Evolutionary conservation across 2,329 filamentous ascomycete species (phyloP), one percentile per base, ranked within the genome.

Genomic region (Hortaea werneckii): DNA sequence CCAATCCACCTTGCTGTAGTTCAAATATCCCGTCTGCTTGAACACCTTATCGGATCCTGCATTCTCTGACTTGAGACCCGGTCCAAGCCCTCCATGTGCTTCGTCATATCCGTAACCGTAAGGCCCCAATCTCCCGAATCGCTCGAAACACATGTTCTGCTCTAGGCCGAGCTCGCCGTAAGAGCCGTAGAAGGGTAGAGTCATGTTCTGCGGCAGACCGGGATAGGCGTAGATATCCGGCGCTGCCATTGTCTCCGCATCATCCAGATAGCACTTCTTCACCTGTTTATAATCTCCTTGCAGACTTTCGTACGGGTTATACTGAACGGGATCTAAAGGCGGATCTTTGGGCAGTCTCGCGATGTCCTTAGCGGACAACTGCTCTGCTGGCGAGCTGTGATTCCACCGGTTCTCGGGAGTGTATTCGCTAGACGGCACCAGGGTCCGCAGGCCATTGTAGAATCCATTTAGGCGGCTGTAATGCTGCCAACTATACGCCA

Each of bases 171-270:
- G 63, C 48, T 69, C 65, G 37, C 68, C 62, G 56, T 74, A 69
- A 3, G 69, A 70, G 40, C 72, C 72, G 49, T 71, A 73, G 57
- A 68, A 67, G 35, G 71, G 69, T 11, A 65, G 62, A 9, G 68
- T 64, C 60, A 70, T 66, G 58, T 74, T 69, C 51, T 72, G 69
- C 27, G 72, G 71, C 9, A 74, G 58, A 12, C 72, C 72, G 1
- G 74, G 68, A 54, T 85, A 87, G 1, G 79, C 82, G 58, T 78
- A 84, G 27, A 85, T 65, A 50, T 82, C 76, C 1, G 83, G 83
- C 0, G 73, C 72, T 0, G 66, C 56, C 3, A 81, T 62, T 29
- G 68, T 77, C 38, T 78, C 72, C 10, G 76, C 72, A 13, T 69
- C 67, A 55, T 86, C 81, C 29, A 86, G 67, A 54, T 75, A 85